These are phyloP conservation scores for Cucurbitaria berberidis DNA, from an alignment of 2,329 filamentous ascomycete species.

Conservation along the genomic window DNA sequence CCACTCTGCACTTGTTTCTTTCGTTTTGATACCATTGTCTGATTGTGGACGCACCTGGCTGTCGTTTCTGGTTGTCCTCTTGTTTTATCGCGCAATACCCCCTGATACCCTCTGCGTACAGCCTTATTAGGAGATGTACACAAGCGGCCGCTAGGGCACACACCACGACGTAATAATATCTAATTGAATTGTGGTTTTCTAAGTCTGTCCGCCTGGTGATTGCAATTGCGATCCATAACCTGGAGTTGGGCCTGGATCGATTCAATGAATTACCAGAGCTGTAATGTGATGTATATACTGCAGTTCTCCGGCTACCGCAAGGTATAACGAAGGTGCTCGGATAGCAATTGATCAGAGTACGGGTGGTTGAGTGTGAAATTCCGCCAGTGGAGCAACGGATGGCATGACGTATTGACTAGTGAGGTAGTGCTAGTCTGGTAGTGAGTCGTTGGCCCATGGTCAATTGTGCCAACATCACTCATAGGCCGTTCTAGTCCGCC, in stretches of 20 bases:
- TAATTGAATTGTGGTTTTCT: slow-evolving; percentile 43
- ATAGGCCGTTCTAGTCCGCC: slow-evolving; percentile 11
- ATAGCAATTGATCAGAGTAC: not conserved
- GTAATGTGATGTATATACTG: not conserved
- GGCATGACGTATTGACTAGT: slow-evolving; percentile 10
- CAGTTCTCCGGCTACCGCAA: not conserved
- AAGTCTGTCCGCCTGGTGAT: not conserved
- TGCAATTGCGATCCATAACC: not conserved
- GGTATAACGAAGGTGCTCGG: not conserved
- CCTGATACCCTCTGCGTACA: slow-evolving; percentile 51
- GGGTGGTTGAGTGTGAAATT: not conserved
- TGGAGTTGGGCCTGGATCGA: not conserved
- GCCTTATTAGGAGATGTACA: slow-evolving; percentile 48
- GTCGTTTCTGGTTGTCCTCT: slow-evolving; percentile 29
- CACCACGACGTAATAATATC: slow-evolving; percentile 47
- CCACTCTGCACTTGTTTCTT: slow-evolving; percentile 49
- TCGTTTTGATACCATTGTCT: slow-evolving; percentile 49
- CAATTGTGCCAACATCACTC: slow-evolving; percentile 7
- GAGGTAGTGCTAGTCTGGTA: slow-evolving; percentile 1
- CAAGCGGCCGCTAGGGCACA: slow-evolving; percentile 52
- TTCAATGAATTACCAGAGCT: not conserved
- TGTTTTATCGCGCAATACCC: slow-evolving; percentile 50
- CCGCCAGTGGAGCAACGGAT: not conserved
- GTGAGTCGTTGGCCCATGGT: slow-evolving; percentile 6
- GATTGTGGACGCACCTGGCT: slow-evolving; percentile 32